These are phyloP conservation scores for Nakazawaea ambrosiae DNA, from an alignment of 805 yeast species.

Conservation along the genomic window DNA sequence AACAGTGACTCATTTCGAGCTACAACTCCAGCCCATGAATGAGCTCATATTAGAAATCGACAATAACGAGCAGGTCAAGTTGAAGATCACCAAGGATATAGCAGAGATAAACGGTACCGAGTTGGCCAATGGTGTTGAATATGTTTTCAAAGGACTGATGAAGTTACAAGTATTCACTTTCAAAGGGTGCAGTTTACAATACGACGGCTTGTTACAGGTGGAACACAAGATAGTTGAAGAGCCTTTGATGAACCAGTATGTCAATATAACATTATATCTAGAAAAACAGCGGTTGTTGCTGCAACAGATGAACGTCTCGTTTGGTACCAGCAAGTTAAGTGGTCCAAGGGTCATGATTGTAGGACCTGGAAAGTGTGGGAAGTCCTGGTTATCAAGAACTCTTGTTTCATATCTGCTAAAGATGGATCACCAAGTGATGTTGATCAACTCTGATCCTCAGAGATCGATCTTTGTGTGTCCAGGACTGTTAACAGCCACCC, in stretches of 20 bases:
- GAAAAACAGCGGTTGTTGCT: constrained; percentile 42
- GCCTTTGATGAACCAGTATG: constrained; percentile 53
- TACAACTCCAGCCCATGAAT: constrained; percentile 20
- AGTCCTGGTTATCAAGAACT: constrained; percentile 65
- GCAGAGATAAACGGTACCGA: constrained; percentile 95
- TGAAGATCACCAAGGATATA: constrained; percentile 55
- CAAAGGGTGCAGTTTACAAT: constrained; percentile 60
- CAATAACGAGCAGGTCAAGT: constrained; percentile 37
- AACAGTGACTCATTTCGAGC: neutral
- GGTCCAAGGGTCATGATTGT: constrained; percentile 59
- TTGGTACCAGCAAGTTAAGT: constrained; percentile 4
- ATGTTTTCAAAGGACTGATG: constrained; percentile 43
- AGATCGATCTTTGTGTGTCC: constrained; percentile 52
- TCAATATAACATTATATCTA: constrained; percentile 69
- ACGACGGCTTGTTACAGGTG: constrained; percentile 34
- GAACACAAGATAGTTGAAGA: constrained; percentile 65
- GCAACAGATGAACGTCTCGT: constrained; percentile 16
- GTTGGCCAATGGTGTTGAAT: constrained; percentile 63
- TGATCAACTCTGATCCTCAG: constrained; percentile 73
- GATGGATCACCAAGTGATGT: constrained; percentile 56
- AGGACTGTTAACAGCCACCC: constrained; percentile 79
- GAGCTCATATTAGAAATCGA: constrained; percentile 80
- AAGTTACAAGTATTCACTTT: constrained; percentile 52
- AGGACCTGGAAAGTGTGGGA: constrained; percentile 73
- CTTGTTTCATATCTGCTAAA: constrained; percentile 72